Percentiles rank a stretch among this genome's conserved stretches.
Conservation (phyloP, 371 early-diverging fungal species). For the Capniomyces stellatus region DNA sequence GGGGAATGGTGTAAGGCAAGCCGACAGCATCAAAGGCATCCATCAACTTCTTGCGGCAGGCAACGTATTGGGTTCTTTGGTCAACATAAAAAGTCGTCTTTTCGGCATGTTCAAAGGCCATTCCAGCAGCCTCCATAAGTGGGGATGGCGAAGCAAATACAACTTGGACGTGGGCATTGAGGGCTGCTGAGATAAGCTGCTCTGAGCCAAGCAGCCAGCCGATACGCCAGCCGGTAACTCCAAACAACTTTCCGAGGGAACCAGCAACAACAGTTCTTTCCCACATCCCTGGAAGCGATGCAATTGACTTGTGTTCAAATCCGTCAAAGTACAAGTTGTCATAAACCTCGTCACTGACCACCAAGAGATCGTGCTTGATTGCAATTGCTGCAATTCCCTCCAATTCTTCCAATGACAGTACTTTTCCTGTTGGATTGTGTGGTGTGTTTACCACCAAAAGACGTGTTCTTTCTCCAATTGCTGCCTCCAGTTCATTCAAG, state of each 20-base stretch:
- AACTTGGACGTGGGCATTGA: constrained; percentile 78
- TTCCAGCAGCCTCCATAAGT: constrained; percentile 76
- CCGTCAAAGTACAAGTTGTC: constrained; percentile 73
- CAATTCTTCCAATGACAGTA: constrained; percentile 65
- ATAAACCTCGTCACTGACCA: constrained; percentile 88
- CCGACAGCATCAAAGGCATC: constrained; percentile 45
- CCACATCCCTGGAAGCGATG: constrained; percentile 68
- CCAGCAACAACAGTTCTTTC: constrained; percentile 86
- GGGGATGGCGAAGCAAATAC: constrained; percentile 81
- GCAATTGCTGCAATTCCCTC: constrained; percentile 61
- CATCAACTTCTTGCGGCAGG: constrained; percentile 53
- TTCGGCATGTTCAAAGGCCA: constrained; percentile 47
- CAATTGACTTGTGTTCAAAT: constrained; percentile 49
- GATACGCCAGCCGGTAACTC: constrained; percentile 93
- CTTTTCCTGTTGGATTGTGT: constrained; percentile 86
- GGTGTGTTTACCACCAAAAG: constrained; percentile 88
- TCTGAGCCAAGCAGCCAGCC: constrained; percentile 84
- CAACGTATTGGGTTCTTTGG: constrained; percentile 45
- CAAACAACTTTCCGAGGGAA: constrained; percentile 86
- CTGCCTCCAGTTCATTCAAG: constrained; percentile 54
- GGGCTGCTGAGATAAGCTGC: constrained; percentile 46
- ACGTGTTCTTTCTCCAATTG: constrained; percentile 62
- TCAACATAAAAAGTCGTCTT: constrained; percentile 44
- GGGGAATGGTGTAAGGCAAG: constrained; percentile 65
- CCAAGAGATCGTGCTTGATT: constrained; percentile 59